phyloP scores from a whole-genome alignment of 164 flowering plant genomes.

The Liriodendron chinense region DNA sequence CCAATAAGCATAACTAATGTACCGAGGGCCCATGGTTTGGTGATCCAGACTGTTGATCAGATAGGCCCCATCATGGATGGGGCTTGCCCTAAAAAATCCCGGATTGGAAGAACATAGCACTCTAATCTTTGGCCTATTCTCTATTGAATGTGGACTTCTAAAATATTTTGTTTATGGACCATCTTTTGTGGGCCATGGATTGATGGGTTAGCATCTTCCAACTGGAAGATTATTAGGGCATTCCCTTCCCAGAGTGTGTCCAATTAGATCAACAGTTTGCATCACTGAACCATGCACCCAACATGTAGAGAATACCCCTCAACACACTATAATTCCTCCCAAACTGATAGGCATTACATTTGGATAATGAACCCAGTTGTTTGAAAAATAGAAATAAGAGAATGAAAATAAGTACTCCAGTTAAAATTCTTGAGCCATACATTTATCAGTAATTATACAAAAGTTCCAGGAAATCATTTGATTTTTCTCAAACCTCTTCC shows the following conservation, averaged over 20 bases:
- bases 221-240: not conserved
- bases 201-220: not conserved
- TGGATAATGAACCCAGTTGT: not conserved
- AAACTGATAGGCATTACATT: no score
- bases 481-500: not conserved
- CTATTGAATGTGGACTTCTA: not conserved
- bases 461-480: not conserved
- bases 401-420: not conserved
- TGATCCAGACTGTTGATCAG: not conserved
- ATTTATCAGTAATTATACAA: no score
- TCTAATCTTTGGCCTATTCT: not conserved
- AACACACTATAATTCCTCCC: no score
- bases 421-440: not conserved
- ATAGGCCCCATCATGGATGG: not conserved
- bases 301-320: not conserved
- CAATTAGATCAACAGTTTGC: not conserved
- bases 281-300: not conserved
- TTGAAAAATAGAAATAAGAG: not conserved
- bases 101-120: not conserved
- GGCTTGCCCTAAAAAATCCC: not conserved
- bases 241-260: not conserved
- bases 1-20: not conserved
- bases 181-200: not conserved
- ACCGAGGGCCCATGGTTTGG: not conserved
- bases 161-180: not conserved